A percentile compares a stretch with the other conserved stretches of the same genome.
Evolutionary conservation across 2,329 filamentous ascomycete genomes (phyloP).

Genomic region (Aspergillus phoenicis): DNA sequence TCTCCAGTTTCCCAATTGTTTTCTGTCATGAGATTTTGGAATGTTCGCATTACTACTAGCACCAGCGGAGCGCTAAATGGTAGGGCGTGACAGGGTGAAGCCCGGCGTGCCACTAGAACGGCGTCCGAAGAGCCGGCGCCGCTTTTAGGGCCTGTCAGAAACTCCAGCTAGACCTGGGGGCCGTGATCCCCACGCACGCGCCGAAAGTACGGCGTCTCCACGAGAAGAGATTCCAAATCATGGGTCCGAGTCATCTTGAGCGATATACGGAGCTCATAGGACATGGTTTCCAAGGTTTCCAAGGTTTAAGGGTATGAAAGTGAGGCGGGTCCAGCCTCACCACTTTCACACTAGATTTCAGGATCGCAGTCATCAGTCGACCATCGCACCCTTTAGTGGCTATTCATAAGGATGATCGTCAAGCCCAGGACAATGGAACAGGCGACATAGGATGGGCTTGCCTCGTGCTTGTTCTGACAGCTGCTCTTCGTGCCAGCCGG

Average conservation of each 20-base stretch:
- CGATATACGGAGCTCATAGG: neutral
- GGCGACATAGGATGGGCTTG: neutral
- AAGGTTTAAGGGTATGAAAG: neutral
- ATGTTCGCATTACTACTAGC: neutral
- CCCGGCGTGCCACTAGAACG: neutral
- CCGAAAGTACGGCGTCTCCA: neutral
- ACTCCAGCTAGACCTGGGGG: neutral
- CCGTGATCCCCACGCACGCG: neutral
- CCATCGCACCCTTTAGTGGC: neutral
- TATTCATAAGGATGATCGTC: neutral
- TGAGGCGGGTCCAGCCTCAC: constrained; percentile 15
- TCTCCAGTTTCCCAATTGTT: neutral
- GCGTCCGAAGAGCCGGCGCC: neutral
- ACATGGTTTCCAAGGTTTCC: neutral
- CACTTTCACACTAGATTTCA: neutral
- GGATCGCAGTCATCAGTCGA: neutral
- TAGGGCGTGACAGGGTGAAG: neutral
- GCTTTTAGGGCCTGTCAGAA: neutral
- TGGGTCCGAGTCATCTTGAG: neutral
- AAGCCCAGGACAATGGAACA: neutral
- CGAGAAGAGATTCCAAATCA: constrained; percentile 2
- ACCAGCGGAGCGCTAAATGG: neutral
- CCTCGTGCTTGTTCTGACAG: constrained; percentile 6
- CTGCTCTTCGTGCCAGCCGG: neutral
- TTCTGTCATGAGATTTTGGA: neutral